Conservation (phyloP, 805 yeast genomes). For the Yamadazyma paraphyllophila region DNA sequence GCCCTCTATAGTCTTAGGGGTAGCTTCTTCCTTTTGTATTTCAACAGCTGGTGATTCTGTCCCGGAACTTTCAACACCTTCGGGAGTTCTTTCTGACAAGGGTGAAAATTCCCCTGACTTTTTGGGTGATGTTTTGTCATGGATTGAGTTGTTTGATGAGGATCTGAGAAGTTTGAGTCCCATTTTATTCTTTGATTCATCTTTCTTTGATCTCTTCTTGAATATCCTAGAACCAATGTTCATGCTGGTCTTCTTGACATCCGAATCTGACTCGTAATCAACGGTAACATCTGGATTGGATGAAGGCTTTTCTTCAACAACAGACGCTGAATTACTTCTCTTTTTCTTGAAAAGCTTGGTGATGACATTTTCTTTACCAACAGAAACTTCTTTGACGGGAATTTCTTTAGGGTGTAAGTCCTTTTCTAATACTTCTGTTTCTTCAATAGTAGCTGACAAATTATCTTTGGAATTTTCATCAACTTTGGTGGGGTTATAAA, state of each 20-base stretch:
- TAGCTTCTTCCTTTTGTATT: not conserved
- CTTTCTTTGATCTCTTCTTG: slow-evolving; percentile 21
- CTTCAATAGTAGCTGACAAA: not conserved
- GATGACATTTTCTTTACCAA: slow-evolving; percentile 40
- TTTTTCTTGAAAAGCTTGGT: slow-evolving; percentile 40
- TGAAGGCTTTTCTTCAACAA: slow-evolving; percentile 6
- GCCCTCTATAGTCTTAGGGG: not conserved
- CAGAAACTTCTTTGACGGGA: slow-evolving; percentile 8
- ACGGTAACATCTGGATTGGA: slow-evolving; percentile 19
- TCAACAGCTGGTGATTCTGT: not conserved
- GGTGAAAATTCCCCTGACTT: slow-evolving; percentile 1
- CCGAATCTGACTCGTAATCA: slow-evolving; percentile 25
- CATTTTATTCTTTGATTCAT: slow-evolving; percentile 14
- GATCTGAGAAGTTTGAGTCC: slow-evolving; percentile 14
- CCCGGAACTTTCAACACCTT: slow-evolving; percentile 2
- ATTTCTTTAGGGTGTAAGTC: slow-evolving; percentile 6
- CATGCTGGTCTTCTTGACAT: slow-evolving; percentile 5
- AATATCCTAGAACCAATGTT: slow-evolving; percentile 11
- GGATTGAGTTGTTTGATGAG: slow-evolving; percentile 9
- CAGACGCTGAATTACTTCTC: slow-evolving; percentile 18
- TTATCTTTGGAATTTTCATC: not conserved
- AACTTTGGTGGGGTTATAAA: slow-evolving; percentile 5
- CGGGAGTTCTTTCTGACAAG: not conserved
- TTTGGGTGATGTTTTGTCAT: slow-evolving; percentile 9
- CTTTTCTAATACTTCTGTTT: not conserved